phyloP scores from a whole-genome alignment of 106 monocot species.

The Allium cepa region DNA sequence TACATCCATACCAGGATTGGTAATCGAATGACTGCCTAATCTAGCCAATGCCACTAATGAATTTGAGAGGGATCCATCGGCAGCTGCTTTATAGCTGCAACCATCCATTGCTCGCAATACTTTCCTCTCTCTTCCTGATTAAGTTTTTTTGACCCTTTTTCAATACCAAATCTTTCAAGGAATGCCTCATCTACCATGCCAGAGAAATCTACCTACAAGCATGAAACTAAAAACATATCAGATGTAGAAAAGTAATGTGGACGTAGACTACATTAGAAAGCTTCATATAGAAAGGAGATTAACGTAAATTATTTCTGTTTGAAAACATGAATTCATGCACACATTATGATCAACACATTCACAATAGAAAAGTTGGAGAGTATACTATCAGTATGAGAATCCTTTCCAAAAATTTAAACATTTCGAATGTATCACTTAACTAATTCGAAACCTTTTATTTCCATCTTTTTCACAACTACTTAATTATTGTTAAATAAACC shows the following conservation, averaged over 20 bases:
- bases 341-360: too few species aligned
- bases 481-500: too few species aligned
- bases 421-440: too few species aligned
- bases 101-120: slow-evolving; percentile 97
- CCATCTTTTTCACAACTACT: too few species aligned
- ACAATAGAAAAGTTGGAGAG: too few species aligned
- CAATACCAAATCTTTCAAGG: slow-evolving; percentile 57
- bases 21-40: slow-evolving; percentile 46
- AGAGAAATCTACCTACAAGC: slow-evolving; percentile 84
- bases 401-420: too few species aligned
- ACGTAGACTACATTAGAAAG: too few species aligned
- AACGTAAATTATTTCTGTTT: too few species aligned
- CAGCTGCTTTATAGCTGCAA: slow-evolving; percentile 92
- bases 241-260: neutral
- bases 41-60: slow-evolving; percentile 92
- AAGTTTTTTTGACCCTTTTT: slow-evolving; percentile 83
- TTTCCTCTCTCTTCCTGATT: slow-evolving; percentile 94
- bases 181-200: slow-evolving; percentile 89
- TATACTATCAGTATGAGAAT: too few species aligned
- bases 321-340: too few species aligned
- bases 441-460: too few species aligned
- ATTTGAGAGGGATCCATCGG: slow-evolving; percentile 95
- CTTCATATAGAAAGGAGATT: too few species aligned
- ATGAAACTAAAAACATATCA: neutral
- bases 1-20: slow-evolving; percentile 40